Conservation (phyloP, 768 basidiomycete genomes). For the Pleurotus salmoneostramineus region DNA sequence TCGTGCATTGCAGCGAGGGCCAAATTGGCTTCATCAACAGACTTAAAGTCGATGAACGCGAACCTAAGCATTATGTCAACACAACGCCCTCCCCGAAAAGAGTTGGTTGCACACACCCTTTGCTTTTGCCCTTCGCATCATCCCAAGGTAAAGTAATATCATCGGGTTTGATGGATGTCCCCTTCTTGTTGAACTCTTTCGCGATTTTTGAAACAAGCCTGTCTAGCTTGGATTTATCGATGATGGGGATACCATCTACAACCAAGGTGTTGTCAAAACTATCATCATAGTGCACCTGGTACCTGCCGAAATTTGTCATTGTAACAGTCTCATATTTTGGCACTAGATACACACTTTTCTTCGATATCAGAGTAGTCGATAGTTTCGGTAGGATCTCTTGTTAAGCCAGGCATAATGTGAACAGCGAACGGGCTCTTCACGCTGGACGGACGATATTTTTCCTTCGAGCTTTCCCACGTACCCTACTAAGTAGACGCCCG, state of each 20-base stretch:
- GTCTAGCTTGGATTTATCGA: conserved; percentile 82
- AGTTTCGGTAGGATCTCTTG: conserved; percentile 46
- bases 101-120: conserved; percentile 62
- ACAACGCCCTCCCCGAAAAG: neutral
- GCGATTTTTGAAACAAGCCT: conserved; percentile 76
- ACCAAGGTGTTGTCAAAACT: conserved; percentile 90
- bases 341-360: conserved; percentile 53
- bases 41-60: conserved; percentile 78
- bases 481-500: neutral
- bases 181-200: conserved; percentile 83
- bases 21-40: conserved; percentile 62
- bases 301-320: conserved; percentile 43
- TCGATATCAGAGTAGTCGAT: conserved; percentile 91
- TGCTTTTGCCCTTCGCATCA: conserved; percentile 75
- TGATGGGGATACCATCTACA: conserved; percentile 88
- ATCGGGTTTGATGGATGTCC: conserved; percentile 69
- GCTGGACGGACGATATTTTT: neutral
- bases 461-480: neutral
- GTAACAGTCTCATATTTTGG: conserved; percentile 1
- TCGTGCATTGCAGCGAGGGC: conserved; percentile 68
- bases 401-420: conserved; percentile 40
- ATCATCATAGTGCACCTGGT: conserved; percentile 79
- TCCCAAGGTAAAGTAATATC: conserved; percentile 91
- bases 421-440: neutral
- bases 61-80: conserved; percentile 43